Evolutionary conservation across 768 basidiomycete species (phyloP), one percentile per base, ranked within the genome.

Genomic region (Xerocomus brunneocitrinus): DNA sequence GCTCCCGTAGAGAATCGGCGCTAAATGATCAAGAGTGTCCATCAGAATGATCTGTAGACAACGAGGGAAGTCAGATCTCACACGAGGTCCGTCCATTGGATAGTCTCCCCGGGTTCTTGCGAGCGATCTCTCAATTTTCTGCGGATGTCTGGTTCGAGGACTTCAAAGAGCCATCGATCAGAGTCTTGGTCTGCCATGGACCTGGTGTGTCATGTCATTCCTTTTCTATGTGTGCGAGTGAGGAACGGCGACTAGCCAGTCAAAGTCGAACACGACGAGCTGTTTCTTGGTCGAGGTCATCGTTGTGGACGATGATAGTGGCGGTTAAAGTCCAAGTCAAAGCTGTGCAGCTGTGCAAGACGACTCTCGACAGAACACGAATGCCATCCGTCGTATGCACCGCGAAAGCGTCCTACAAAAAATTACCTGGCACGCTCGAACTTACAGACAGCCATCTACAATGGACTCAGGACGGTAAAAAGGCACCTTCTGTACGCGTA

Each of bases 41-140:
- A 47, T 27, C 13, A 35, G 10, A 27, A 45, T 5, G 45, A 50
- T 52, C 34, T 19, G 22, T 16, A 16, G 47, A 45, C 30, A 12
- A 14, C 22, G 28, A 25, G n/a, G 16, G 24, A n/a, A 1, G 27
- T 30, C 5, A 14, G 31, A 60, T 42, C 83, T 73, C 70, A 98
- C 95, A 98, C 84, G 35, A 97, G 81, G 74, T 98, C 97, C 3
- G 95, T 98, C 87, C 93, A 99, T 66, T 97, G 91, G 27, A 78
- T 66, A 13, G 55, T 79, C 69, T 8, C 70, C 60, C 67, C 89
- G 80, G 61, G 84, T 74, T 24, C 74, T 75, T 64, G 89, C 79
- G 32, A 0, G 1, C 57, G 64, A 47, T 63, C 62, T 30, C 40
- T 28, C 77, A 97, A 83, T 66, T 89, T 83, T 44, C 91, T 76